Evolutionary conservation across 176 grass and related monocot genomes (phyloP).

Genomic region (Musa acuminata): DNA sequence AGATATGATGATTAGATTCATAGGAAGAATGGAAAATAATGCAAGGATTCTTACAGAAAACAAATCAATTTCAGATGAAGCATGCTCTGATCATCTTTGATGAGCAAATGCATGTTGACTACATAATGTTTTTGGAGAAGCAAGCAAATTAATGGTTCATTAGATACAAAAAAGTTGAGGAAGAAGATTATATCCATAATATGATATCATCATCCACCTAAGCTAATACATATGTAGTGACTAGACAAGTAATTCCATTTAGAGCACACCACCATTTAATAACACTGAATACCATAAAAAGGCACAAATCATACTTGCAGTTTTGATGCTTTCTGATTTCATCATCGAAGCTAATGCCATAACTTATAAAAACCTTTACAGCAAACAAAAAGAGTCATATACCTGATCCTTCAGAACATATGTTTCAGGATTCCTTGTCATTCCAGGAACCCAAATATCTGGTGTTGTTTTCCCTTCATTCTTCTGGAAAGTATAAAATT

Average conservation of each 20-base stretch:
- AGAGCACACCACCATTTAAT: too few species aligned
- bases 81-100: too few species aligned
- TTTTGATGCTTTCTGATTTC: too few species aligned
- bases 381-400: not conserved
- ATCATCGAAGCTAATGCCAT: not conserved
- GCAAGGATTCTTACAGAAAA: too few species aligned
- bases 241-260: not conserved
- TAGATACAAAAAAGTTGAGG: not conserved
- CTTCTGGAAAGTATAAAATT: slow-evolving; percentile 34
- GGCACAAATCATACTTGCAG: not conserved
- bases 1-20: too few species aligned
- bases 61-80: too few species aligned
- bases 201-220: not conserved
- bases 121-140: too few species aligned
- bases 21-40: too few species aligned
- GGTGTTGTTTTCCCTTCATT: slow-evolving; percentile 43
- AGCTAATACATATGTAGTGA: not conserved
- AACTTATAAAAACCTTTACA: not conserved
- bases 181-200: not conserved
- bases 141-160: too few species aligned
- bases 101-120: too few species aligned
- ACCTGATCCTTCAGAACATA: slow-evolving; percentile 98
- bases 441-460: slow-evolving; percentile 51
- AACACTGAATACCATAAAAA: not conserved
- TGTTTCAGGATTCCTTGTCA: slow-evolving; percentile 76